Evolutionary conservation across 257 asterid genomes (phyloP).

Genomic region (Fraxinus americana): DNA sequence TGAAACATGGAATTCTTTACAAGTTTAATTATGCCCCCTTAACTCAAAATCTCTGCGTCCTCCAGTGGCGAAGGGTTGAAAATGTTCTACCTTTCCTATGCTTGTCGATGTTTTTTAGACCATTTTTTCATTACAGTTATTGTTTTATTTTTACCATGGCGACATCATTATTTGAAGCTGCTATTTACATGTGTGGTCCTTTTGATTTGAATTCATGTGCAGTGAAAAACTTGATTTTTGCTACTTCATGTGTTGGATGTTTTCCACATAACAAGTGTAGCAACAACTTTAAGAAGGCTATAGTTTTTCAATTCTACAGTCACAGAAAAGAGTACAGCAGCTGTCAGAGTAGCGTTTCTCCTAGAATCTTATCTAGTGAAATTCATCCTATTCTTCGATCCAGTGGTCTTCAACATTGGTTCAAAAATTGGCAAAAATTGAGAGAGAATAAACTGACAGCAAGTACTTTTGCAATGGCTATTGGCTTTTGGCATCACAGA

Average conservation of each 20-base stretch:
- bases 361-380: constrained; percentile 13
- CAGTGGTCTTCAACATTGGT: constrained; percentile 59
- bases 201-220: constrained; percentile 28
- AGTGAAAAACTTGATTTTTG: constrained; percentile 45
- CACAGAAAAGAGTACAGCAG: constrained; percentile 35
- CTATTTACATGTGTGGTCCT: neutral
- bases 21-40: too few species aligned
- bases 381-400: constrained; percentile 45
- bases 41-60: too few species aligned
- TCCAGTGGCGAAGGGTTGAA: neutral
- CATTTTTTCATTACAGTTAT: neutral
- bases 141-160: neutral
- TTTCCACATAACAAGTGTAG: constrained; percentile 24
- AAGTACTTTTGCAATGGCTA: constrained; percentile 72
- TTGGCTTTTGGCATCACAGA: constrained; percentile 79
- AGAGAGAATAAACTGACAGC: constrained; percentile 82
- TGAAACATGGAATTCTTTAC: neutral
- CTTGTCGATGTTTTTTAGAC: neutral
- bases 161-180: neutral
- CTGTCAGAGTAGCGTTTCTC: constrained; percentile 21
- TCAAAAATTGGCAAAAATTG: constrained; percentile 85
- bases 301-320: constrained; percentile 22
- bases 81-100: neutral
- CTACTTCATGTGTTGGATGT: constrained; percentile 31
- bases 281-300: constrained; percentile 26